Base-by-base conservation (phyloP, 768 basidiomycete species). In the Guyanaporus albipodus region DNA sequence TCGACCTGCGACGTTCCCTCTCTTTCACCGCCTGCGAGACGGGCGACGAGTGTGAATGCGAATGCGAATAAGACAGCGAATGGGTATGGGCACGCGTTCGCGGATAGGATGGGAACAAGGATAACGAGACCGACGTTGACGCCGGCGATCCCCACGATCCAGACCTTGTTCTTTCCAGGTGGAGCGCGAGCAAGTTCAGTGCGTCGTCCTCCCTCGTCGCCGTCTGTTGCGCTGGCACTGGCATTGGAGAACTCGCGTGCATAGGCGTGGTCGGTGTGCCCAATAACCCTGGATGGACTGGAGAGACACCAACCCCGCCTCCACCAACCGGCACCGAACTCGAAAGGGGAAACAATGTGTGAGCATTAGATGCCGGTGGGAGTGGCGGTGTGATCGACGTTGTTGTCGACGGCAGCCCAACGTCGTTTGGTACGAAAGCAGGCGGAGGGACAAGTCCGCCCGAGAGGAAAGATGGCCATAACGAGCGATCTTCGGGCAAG, bases 401-500 rank as follows among this genome's bases (percentile, higher is more conserved):
- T 35, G 43, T 38, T 27, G 43, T 51, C 14, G 72, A 69, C 11
- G 28, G 24, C 8, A 40, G 8, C 23, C 31, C 31, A 10, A 35
- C 28, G 35, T 44, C 53, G 27, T 58, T 56, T 6, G 51, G 42
- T 28, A 31, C 24, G 24, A 38, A 42, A 15, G 57, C 50, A n/a
- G 76, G 79, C 33, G 73, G 76, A 19, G 83, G 85, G 10, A 89
- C 68, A 12, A 75, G 67, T 2, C 87, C 86, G 8, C 84, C 84
- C 2, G 84, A 85, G 24, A 91, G 73, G 66, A 84, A 90, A 27
- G 81, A 82, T 0, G 91, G 91, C 90, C 95, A 97, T 37, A 93
- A 78, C 2, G 87, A 89, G 52, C 94, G 87, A 63, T 97, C 95
- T 46, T 93, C 91, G 0, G 95, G 96, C 3, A 99, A 74, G 7